Percentiles rank a stretch among this genome's conserved stretches.
Evolutionary conservation across 257 asterid species (phyloP).

Genomic region (Ajuga chamaepitys): DNA sequence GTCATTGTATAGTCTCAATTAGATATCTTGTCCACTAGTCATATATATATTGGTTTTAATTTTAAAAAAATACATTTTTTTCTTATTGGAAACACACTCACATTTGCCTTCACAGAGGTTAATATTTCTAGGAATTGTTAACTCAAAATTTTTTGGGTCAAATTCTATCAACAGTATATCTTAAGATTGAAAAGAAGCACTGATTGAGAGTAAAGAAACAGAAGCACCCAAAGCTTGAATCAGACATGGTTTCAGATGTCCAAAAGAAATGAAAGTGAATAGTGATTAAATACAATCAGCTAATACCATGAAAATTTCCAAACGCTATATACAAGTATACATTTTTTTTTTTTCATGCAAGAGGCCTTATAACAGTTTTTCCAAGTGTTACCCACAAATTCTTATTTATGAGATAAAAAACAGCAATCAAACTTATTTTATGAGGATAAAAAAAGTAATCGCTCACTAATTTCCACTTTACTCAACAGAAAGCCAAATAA

Average conservation of each 20-base stretch:
- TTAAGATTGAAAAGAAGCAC: background rate
- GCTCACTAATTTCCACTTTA: background rate
- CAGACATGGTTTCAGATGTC: background rate
- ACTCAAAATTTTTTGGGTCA: background rate
- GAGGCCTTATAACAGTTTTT: background rate
- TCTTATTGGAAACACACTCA: no score
- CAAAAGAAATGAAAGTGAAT: background rate
- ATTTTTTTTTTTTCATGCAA: no score
- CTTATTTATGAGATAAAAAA: no score
- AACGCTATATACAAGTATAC: background rate
- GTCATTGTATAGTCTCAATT: no score
- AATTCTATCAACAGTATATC: background rate
- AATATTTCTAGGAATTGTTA: background rate
- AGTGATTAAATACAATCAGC: background rate
- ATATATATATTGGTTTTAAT: no score
- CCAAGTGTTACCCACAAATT: slow-evolving; percentile 5
- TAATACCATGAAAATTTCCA: background rate
- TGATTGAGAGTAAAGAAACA: background rate
- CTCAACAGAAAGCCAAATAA: background rate
- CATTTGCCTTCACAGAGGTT: no score
- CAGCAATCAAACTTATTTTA: background rate
- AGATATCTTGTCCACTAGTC: no score
- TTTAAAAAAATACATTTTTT: no score
- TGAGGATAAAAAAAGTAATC: background rate
- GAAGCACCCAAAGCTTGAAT: background rate